These are phyloP conservation scores for Lonicera japonica DNA, from an alignment of 129 eudicot species.

Conservation along the genomic window DNA sequence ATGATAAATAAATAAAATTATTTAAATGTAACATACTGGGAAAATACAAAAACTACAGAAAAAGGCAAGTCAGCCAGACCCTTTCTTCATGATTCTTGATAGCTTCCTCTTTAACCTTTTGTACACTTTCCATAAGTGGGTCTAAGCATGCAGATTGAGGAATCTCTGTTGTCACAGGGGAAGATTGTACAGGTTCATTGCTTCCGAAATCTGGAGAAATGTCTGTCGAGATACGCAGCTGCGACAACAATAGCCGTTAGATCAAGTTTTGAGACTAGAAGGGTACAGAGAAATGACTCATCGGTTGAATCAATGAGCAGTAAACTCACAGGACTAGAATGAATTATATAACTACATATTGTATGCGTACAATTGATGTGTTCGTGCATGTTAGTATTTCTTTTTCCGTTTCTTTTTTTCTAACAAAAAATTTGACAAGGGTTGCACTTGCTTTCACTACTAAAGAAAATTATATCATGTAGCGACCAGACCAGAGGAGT, in stretches of 20 bases:
- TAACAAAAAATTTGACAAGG: too few relatives aligned
- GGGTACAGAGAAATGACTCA: too few relatives aligned
- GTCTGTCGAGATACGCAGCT: not conserved
- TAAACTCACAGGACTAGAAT: too few relatives aligned
- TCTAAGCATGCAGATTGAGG: constrained; percentile 19
- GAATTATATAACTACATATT: too few relatives aligned
- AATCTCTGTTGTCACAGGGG: constrained; percentile 10
- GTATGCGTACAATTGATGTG: too few relatives aligned
- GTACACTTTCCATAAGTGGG: constrained; percentile 42
- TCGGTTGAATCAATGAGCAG: too few relatives aligned
- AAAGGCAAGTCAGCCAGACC: constrained; percentile 24
- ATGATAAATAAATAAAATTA: not conserved
- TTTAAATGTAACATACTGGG: not conserved
- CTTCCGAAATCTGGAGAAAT: not conserved
- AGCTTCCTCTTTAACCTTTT: constrained; percentile 27
- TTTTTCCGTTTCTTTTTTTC: too few relatives aligned
- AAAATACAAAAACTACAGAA: not conserved
- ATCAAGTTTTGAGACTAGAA: constrained; percentile 2
- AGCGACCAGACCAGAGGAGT: too few relatives aligned
- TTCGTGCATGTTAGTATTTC: too few relatives aligned
- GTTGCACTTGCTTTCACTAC: too few relatives aligned
- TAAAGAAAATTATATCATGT: too few relatives aligned
- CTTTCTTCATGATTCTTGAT: constrained; percentile 38
- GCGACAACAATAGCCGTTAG: too few relatives aligned
- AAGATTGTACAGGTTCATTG: constrained; percentile 17